Conservation (phyloP, 2,329 filamentous ascomycete genomes). For the Plenodomus lindquistii region DNA sequence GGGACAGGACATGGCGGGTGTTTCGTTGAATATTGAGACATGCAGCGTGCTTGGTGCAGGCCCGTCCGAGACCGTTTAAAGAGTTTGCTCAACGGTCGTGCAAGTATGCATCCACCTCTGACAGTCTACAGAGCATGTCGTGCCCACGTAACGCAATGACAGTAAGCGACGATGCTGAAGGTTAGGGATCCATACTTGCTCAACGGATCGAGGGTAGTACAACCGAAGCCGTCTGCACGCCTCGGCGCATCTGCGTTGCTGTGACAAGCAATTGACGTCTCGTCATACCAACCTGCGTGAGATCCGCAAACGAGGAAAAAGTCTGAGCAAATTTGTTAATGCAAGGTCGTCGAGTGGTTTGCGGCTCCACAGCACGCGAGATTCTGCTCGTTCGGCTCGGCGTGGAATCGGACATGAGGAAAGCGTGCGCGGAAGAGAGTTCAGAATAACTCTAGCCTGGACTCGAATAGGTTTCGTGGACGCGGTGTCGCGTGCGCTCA, state of each 20-base stretch:
- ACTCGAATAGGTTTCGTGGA: slow-evolving; percentile 4
- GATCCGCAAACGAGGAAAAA: slow-evolving; percentile 27
- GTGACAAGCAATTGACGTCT: slow-evolving; percentile 18
- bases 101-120: slow-evolving; percentile 31
- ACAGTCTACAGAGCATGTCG: slow-evolving; percentile 27
- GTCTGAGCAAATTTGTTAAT: slow-evolving; percentile 27
- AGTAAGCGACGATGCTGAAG: slow-evolving; percentile 25
- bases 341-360: slow-evolving; percentile 12
- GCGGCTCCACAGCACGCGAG: slow-evolving; percentile 27
- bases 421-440: slow-evolving; percentile 28
- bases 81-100: slow-evolving; percentile 37
- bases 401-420: slow-evolving; percentile 18
- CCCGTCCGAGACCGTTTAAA: slow-evolving; percentile 25
- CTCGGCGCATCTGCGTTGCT: slow-evolving; percentile 18
- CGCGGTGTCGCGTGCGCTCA: slow-evolving; percentile 36
- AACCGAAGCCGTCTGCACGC: slow-evolving; percentile 12
- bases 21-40: slow-evolving; percentile 31
- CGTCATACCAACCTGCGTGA: slow-evolving; percentile 22
- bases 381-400: slow-evolving; percentile 23
- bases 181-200: slow-evolving; percentile 20
- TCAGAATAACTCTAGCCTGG: slow-evolving; percentile 27
- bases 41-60: slow-evolving; percentile 27
- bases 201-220: slow-evolving; percentile 22
- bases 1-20: slow-evolving; percentile 4
- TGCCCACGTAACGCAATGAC: slow-evolving; percentile 29